Percentiles rank a stretch among this genome's conserved stretches.
Evolutionary conservation across 371 early-diverging fungal genomes (phyloP).

Genomic region (Mortierella sp.): DNA sequence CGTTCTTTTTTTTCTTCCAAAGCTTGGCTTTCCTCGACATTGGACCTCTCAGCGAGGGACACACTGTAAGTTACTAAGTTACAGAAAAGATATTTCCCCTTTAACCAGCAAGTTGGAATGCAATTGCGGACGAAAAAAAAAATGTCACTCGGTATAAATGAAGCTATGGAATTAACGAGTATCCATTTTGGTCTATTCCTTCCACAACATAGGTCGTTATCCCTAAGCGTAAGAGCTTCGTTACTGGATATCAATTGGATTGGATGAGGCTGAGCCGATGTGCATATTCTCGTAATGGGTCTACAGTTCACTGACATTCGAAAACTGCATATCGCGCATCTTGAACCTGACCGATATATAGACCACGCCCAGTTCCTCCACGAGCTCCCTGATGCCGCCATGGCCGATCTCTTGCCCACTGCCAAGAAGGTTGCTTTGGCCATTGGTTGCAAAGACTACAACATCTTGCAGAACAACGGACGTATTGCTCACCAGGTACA

Average conservation of each 20-base stretch:
- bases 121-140: background rate
- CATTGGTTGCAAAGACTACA: conserved; percentile 83
- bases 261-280: background rate
- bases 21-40: conserved; percentile 79
- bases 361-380: conserved; percentile 93
- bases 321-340: too few species aligned
- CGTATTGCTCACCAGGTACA: conserved; percentile 76
- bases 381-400: conserved; percentile 87
- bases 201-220: conserved; percentile 75
- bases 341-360: conserved; percentile 44
- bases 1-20: background rate
- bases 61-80: conserved; percentile 73
- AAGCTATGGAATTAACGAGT: background rate
- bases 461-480: conserved; percentile 95
- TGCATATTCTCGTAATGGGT: too few species aligned
- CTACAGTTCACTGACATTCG: too few species aligned
- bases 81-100: background rate
- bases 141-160: background rate
- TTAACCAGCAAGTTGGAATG: too few species aligned
- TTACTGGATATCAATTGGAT: background rate
- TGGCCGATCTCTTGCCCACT: conserved; percentile 86
- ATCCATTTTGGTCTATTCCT: background rate
- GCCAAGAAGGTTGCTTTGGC: conserved; percentile 89
- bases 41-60: conserved; percentile 84
- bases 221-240: conserved; percentile 80